Evolutionary conservation across 164 flowering plant species (phyloP), one percentile per base, ranked within the genome.

Genomic region (Chimonanthus salicifolius): DNA sequence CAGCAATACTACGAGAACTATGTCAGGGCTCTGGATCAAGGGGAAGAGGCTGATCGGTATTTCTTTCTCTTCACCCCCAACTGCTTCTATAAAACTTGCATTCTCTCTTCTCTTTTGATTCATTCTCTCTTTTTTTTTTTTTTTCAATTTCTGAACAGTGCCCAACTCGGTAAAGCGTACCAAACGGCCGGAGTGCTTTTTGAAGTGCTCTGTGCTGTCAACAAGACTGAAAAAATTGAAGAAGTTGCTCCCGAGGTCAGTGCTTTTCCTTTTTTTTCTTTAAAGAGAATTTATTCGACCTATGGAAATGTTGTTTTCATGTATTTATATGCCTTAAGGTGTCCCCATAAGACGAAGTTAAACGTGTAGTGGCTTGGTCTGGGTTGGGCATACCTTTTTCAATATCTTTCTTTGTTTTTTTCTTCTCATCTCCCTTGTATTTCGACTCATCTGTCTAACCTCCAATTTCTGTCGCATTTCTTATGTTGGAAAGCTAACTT

Each of bases 141-240:
- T 18, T 45, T 64, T 65, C 21, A 33, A 33, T 33, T 71, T 62
- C 44, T 71, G 8, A 44, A 66, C 83, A 94, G 99, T 80, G 94
- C 88, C 62, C 99, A 96, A 77, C 91, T 96, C 49, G 94, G 86
- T 2, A 96, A 96, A 79, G 98, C 99, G 20, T 96, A 96, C 79
- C 97, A 94, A 78, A 88, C 97, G 18, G 99, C 99, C 11, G 97
- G 95, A 58, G 98, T 96, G 63, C 95, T 96, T 70, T 94, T 94
- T 84, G 99, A 96, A 85, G 99, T 96, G 64, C 95, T 96, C 20
- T 90, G 97, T 71, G 99, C 99, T 0, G 99, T 96, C 71, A 96
- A 92, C 73, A 88, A 92, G 86, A 88, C 94, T 50, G 98, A 95
- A 72, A 88, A 93, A 84, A 95, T 88, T 54, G 97, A 94, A 79